phyloP scores from a whole-genome alignment of 352 stramenopile genomes.

The Globisporangium lucens region DNA sequence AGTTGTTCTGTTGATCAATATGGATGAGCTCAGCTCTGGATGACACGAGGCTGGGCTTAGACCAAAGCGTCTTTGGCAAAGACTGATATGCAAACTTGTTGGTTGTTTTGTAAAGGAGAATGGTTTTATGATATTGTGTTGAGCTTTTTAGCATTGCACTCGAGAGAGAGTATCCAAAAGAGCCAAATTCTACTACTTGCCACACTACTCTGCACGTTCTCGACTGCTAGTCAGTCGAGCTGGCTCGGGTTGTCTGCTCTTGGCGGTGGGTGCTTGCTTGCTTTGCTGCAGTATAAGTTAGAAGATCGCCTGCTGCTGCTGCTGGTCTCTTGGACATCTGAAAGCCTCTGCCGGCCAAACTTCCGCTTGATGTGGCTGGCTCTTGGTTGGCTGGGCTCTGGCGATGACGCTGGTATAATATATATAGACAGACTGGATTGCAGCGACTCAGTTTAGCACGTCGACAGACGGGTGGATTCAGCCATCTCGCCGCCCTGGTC shows the following conservation, averaged over 20 bases:
- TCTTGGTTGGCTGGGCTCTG: neutral
- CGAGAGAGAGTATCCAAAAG: neutral
- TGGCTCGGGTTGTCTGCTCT: neutral
- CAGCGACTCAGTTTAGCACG: neutral
- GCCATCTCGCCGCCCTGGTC: slow-evolving; percentile 1
- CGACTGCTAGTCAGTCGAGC: neutral
- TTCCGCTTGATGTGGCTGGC: neutral
- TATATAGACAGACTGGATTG: neutral
- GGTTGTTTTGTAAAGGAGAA: neutral
- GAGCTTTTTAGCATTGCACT: neutral
- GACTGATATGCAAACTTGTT: neutral
- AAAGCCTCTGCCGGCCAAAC: neutral
- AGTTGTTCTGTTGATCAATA: no score
- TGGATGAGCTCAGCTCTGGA: neutral
- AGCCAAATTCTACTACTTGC: neutral
- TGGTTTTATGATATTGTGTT: neutral
- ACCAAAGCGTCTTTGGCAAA: neutral
- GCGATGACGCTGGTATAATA: neutral
- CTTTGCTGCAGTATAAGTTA: neutral
- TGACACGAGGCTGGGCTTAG: neutral
- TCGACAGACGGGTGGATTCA: neutral
- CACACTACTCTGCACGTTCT: neutral
- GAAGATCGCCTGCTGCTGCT: neutral
- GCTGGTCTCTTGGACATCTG: neutral
- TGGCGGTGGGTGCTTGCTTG: neutral